A percentile compares a stretch with the other conserved stretches of the same genome.
Conservation (phyloP, 2,329 filamentous ascomycete species). For the Fusarium bulbicola region DNA sequence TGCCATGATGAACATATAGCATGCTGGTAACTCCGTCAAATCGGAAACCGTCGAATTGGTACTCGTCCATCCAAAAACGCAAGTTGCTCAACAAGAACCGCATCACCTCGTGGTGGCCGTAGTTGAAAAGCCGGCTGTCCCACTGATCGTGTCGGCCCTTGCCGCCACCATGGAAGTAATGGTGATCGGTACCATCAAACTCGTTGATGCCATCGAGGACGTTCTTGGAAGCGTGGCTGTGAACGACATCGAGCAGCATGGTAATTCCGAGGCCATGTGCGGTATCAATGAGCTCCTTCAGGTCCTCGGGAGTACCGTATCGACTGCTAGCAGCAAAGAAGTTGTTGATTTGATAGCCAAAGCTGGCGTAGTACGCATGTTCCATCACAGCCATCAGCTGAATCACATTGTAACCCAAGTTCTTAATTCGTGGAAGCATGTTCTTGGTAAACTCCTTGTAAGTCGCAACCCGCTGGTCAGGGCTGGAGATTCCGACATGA, state of each 20-base stretch:
- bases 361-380: conserved; percentile 98
- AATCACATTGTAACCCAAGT: conserved; percentile 94
- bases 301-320: conserved; percentile 90
- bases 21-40: conserved; percentile 99
- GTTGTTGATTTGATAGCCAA: conserved; percentile 98
- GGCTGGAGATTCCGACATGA: conserved; percentile 97
- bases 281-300: conserved; percentile 96
- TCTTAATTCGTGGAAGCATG: conserved; percentile 90
- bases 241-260: conserved; percentile 93
- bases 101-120: conserved; percentile 91
- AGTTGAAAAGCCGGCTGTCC: conserved; percentile 98
- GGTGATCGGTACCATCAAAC: conserved; percentile 94
- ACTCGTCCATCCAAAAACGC: conserved; percentile 99
- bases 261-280: conserved; percentile 91
- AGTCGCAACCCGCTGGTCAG: conserved; percentile 86
- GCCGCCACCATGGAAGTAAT: conserved; percentile 90
- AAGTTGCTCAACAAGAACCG: conserved; percentile 96
- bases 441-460: conserved; percentile 97
- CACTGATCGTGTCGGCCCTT: conserved; percentile 92
- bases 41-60: conserved; percentile 94
- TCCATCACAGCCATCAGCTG: conserved; percentile 99
- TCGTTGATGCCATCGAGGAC: conserved; percentile 93
- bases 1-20: conserved; percentile 95
- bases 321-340: conserved; percentile 98
- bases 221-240: conserved; percentile 98